Evolutionary conservation across 2,329 filamentous ascomycete genomes (phyloP).

Genomic region (Emergomyces africanus): DNA sequence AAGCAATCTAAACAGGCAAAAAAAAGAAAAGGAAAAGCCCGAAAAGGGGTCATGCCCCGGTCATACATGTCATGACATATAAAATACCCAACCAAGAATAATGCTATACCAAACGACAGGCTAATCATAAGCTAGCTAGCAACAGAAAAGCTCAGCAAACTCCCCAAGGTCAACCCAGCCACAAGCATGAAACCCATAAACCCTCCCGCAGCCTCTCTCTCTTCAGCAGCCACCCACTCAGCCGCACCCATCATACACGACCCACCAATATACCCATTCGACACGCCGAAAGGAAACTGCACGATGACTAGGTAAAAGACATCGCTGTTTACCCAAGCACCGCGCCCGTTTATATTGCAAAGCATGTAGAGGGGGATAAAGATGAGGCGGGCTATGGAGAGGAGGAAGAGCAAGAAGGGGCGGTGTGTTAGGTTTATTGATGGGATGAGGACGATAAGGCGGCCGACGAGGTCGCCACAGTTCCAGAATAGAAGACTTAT

Average conservation of each 20-base stretch:
- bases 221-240: slow-evolving; percentile 67
- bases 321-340: slow-evolving; percentile 65
- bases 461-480: slow-evolving; percentile 66
- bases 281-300: slow-evolving; percentile 70
- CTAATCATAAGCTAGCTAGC: slow-evolving; percentile 21
- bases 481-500: slow-evolving; percentile 92
- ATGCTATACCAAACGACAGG: background rate
- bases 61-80: background rate
- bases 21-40: background rate
- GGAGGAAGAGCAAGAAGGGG: slow-evolving; percentile 54
- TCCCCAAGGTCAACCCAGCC: slow-evolving; percentile 69
- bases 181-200: slow-evolving; percentile 95
- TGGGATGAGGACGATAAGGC: slow-evolving; percentile 52
- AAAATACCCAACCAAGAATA: background rate
- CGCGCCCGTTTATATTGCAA: slow-evolving; percentile 72
- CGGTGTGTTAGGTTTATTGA: slow-evolving; percentile 44
- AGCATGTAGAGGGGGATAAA: slow-evolving; percentile 80
- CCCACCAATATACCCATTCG: slow-evolving; percentile 77
- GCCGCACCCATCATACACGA: slow-evolving; percentile 84
- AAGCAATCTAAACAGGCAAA: background rate
- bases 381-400: slow-evolving; percentile 50
- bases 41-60: background rate
- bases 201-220: slow-evolving; percentile 77
- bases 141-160: slow-evolving; percentile 71
- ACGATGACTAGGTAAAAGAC: slow-evolving; percentile 77